Conservation (phyloP, 768 basidiomycete genomes). For the Melanogaster broomeanus region DNA sequence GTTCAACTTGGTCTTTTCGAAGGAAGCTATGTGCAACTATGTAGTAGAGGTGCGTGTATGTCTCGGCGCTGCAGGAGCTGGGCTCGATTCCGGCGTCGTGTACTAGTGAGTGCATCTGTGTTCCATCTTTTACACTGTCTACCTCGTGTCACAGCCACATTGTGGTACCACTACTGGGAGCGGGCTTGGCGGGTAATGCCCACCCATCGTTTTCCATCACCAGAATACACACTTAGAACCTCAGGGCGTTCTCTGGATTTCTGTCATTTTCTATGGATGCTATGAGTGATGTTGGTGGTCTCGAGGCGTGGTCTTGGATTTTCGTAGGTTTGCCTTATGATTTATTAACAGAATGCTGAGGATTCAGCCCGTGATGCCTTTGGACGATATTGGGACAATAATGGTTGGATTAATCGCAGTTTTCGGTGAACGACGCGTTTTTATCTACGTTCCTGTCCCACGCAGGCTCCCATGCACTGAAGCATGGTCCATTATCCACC, state of each 20-base stretch:
- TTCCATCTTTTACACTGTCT: background rate
- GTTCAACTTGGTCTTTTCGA: too few relatives aligned
- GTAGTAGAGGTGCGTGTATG: conserved; percentile 56
- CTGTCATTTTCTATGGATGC: too few relatives aligned
- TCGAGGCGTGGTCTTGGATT: too few relatives aligned
- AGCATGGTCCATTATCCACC: conserved; percentile 63
- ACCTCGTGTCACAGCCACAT: conserved; percentile 39
- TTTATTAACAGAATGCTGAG: background rate
- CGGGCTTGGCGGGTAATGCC: conserved; percentile 48
- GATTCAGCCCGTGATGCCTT: too few relatives aligned
- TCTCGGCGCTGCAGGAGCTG: conserved; percentile 69
- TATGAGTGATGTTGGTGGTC: too few relatives aligned
- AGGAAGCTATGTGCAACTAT: conserved; percentile 69
- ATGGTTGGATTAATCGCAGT: too few relatives aligned
- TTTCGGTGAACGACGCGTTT: too few relatives aligned
- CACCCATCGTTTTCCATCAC: background rate
- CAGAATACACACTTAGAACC: background rate
- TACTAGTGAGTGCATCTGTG: conserved; percentile 58
- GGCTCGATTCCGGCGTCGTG: conserved; percentile 70
- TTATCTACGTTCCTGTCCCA: too few relatives aligned
- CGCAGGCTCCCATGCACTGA: conserved; percentile 18
- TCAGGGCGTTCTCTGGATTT: too few relatives aligned
- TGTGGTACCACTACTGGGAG: conserved; percentile 74
- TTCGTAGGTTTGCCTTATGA: conserved; percentile 28
- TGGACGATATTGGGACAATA: too few relatives aligned